Evolutionary conservation across 2,329 filamentous ascomycete genomes (phyloP).

Genomic region (Cryphonectria carpinicola): DNA sequence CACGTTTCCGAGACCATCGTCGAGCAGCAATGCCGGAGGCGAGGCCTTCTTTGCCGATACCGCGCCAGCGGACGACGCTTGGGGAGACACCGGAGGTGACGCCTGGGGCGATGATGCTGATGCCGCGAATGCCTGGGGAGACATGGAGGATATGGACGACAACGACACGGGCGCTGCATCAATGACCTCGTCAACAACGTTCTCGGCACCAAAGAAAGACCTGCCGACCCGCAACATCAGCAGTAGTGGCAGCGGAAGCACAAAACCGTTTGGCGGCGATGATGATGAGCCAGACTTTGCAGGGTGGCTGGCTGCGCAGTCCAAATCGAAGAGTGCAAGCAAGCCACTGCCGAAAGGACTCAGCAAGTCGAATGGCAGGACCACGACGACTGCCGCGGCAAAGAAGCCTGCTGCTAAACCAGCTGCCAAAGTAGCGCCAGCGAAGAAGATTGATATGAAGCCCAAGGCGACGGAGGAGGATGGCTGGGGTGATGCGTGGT

Average conservation of each 20-base stretch:
- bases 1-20: constrained; percentile 36
- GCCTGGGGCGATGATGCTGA: constrained; percentile 72
- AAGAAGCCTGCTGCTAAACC: constrained; percentile 52
- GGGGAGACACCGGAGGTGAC: constrained; percentile 73
- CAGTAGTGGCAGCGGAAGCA: constrained; percentile 33
- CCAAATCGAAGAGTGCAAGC: constrained; percentile 67
- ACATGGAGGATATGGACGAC: constrained; percentile 54
- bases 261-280: constrained; percentile 70
- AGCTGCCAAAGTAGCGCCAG: constrained; percentile 46
- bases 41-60: constrained; percentile 60
- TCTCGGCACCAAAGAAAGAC: constrained; percentile 33
- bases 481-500: constrained; percentile 71
- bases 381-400: constrained; percentile 37
- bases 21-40: constrained; percentile 46
- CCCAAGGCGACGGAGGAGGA: constrained; percentile 62
- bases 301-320: constrained; percentile 89
- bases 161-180: constrained; percentile 44
- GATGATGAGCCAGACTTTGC: constrained; percentile 93
- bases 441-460: constrained; percentile 72
- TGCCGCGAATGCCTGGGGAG: constrained; percentile 78
- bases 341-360: constrained; percentile 85
- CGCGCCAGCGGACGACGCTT: constrained; percentile 70
- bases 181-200: constrained; percentile 29
- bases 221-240: constrained; percentile 24
- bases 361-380: constrained; percentile 57